Conservation (phyloP, 495 filamentous ascomycete genomes). For the Lophium mytilinum region DNA sequence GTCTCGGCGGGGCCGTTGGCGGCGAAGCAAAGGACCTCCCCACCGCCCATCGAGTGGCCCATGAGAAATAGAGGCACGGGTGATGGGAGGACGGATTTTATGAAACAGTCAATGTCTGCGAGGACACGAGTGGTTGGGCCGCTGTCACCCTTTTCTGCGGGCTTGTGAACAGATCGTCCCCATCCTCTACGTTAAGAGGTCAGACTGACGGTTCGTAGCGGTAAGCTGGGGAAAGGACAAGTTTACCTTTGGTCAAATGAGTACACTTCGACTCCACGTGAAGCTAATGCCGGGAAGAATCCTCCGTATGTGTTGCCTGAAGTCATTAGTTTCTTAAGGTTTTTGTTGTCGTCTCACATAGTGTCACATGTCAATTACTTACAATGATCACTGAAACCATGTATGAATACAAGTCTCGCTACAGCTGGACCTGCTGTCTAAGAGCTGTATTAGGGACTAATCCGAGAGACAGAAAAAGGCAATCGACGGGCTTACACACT, state of each 20-base stretch:
- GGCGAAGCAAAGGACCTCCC: constrained; percentile 51
- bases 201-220: background rate
- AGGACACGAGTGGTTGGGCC: constrained; percentile 65
- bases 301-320: constrained; percentile 57
- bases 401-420: constrained; percentile 69
- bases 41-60: constrained; percentile 83
- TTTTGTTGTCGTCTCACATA: background rate
- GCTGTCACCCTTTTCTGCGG: constrained; percentile 53
- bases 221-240: background rate
- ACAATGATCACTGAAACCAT: constrained; percentile 83
- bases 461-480: background rate
- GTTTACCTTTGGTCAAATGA: constrained; percentile 66
- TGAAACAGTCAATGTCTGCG: constrained; percentile 66
- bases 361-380: constrained; percentile 2
- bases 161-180: constrained; percentile 43
- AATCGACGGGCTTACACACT: constrained; percentile 41
- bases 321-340: constrained; percentile 8
- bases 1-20: constrained; percentile 35
- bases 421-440: constrained; percentile 38
- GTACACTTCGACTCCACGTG: constrained; percentile 62
- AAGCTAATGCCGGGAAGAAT: constrained; percentile 60
- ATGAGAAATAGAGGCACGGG: constrained; percentile 67
- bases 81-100: constrained; percentile 44
- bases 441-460: background rate
- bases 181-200: constrained; percentile 37